Evolutionary conservation across 192 early-diverging fungal genomes (phyloP).

Genomic region (Coemansia sp.): DNA sequence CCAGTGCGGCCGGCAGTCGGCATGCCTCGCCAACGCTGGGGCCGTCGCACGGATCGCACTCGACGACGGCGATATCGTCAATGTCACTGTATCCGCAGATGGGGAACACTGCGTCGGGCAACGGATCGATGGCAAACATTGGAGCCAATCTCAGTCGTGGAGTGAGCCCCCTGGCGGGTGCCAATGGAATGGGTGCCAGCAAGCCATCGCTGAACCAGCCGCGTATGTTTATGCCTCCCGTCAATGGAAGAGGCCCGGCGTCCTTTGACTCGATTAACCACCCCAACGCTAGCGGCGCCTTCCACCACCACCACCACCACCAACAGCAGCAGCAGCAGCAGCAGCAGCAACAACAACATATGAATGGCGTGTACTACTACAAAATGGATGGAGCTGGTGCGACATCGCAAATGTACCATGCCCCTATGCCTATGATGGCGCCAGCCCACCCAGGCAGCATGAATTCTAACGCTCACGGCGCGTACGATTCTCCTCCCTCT

Average conservation of each 20-base stretch:
- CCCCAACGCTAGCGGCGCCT: constrained; percentile 6
- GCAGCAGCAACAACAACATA: constrained; percentile 21
- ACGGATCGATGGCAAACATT: constrained; percentile 2
- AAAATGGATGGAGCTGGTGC: constrained; percentile 31
- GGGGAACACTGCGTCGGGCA: constrained; percentile 4
- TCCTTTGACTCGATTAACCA: constrained; percentile 10
- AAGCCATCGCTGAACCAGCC: constrained; percentile 9
- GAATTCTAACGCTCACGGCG: not conserved
- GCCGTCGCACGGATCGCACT: constrained; percentile 36
- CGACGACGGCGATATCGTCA: constrained; percentile 30
- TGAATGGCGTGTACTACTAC: constrained; percentile 43
- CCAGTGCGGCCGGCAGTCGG: constrained; percentile 49
- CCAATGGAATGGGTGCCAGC: not conserved
- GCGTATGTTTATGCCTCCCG: constrained; percentile 20
- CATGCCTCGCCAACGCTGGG: constrained; percentile 54
- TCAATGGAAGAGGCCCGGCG: constrained; percentile 8
- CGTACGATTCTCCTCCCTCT: constrained; percentile 1
- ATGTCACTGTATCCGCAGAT: constrained; percentile 42
- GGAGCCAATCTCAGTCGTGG: constrained; percentile 36
- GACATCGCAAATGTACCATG: constrained; percentile 18
- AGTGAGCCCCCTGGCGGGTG: constrained; percentile 28
- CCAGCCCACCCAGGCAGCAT: constrained; percentile 20
- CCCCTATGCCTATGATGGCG: constrained; percentile 25
- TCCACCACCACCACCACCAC: constrained; percentile 18
- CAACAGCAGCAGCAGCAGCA: constrained; percentile 23